Evolutionary conservation across 805 yeast genomes (phyloP).

Genomic region (Candida berthetii): DNA sequence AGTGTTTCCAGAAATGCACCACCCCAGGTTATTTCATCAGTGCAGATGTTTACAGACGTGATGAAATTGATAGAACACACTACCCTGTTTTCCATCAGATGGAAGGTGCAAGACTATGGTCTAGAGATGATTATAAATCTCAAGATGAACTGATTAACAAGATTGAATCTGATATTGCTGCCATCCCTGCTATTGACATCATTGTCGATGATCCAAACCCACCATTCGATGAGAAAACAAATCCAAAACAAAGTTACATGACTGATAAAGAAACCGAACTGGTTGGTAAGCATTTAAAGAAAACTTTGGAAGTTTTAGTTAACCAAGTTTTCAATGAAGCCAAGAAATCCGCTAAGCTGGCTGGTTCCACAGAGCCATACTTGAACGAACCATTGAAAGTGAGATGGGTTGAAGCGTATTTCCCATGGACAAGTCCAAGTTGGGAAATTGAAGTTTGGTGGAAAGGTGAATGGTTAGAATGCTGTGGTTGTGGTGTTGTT

Average conservation of each 20-base stretch:
- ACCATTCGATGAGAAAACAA: conserved; percentile 42
- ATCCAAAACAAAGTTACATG: conserved; percentile 83
- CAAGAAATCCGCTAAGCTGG: conserved; percentile 48
- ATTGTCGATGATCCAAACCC: conserved; percentile 73
- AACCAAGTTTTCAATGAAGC: conserved; percentile 77
- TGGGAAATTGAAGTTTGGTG: conserved; percentile 99
- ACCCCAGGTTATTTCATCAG: conserved; percentile 89
- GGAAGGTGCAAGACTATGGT: conserved; percentile 95
- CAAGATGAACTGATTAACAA: conserved; percentile 31
- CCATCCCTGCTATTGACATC: conserved; percentile 62
- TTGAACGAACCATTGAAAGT: conserved; percentile 72
- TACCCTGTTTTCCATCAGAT: conserved; percentile 97
- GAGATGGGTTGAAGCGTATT: conserved; percentile 92
- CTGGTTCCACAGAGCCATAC: conserved; percentile 56
- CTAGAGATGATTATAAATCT: conserved; percentile 32
- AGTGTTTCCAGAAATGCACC: conserved; percentile 59
- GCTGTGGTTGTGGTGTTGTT: conserved; percentile 94
- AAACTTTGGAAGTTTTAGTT: conserved; percentile 79
- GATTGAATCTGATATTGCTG: conserved; percentile 51
- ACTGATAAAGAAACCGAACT: conserved; percentile 60
- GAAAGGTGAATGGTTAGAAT: conserved; percentile 97
- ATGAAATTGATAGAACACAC: conserved; percentile 92
- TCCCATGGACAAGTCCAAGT: conserved; percentile 98
- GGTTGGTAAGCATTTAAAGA: conserved; percentile 71
- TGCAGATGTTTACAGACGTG: conserved; percentile 95